Evolutionary conservation across 768 basidiomycete species (phyloP).

Genomic region (Favolaschia claudopus): DNA sequence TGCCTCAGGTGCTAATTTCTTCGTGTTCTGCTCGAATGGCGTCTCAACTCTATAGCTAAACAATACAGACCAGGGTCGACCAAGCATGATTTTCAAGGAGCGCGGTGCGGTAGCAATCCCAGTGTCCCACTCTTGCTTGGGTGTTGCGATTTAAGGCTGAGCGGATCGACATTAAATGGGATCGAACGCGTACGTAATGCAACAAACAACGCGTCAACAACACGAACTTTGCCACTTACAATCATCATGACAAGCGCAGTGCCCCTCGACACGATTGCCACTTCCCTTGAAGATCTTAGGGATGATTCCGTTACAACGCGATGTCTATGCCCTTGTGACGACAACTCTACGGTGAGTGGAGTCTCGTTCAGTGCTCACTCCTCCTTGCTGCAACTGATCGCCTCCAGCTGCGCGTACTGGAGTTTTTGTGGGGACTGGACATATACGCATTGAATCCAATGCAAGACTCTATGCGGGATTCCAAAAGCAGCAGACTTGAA

Average conservation of each 20-base stretch:
- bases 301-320: neutral
- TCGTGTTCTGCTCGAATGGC: too few species aligned
- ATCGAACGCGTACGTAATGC: slow-evolving; percentile 78
- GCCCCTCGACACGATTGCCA: neutral
- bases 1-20: too few species aligned
- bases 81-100: too few species aligned
- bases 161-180: too few species aligned
- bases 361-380: neutral
- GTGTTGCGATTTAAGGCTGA: too few species aligned
- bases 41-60: too few species aligned
- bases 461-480: too few species aligned
- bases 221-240: neutral
- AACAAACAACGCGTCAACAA: slow-evolving; percentile 48
- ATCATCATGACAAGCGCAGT: slow-evolving; percentile 51
- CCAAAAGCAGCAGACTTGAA: neutral
- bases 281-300: neutral
- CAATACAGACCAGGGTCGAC: too few species aligned
- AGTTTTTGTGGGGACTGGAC: slow-evolving; percentile 4
- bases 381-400: neutral
- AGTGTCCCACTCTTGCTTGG: too few species aligned
- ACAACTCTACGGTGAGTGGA: too few species aligned
- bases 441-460: neutral
- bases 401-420: neutral
- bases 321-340: neutral
- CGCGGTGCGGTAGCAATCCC: too few species aligned